Percentiles rank a stretch among this genome's conserved stretches.
Evolutionary conservation across 1,139 yeast species (phyloP).

Genomic region (Geotrichum restrictum): DNA sequence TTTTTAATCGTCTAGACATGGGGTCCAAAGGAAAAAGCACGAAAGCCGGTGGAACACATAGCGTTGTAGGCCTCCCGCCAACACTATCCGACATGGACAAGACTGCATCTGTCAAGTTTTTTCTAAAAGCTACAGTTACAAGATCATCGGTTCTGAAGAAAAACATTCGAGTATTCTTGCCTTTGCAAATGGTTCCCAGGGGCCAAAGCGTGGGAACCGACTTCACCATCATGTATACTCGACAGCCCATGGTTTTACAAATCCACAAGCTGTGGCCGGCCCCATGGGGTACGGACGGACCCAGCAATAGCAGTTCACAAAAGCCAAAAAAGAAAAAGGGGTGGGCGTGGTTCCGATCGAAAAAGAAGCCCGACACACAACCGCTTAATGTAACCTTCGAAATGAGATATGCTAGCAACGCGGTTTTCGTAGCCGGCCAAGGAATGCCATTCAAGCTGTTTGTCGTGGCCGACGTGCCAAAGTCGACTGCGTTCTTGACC

Average conservation of each 20-base stretch:
- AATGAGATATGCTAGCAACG: conserved; percentile 29
- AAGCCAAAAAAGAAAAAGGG: not conserved
- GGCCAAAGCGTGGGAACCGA: not conserved
- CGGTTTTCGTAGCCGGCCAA: conserved; percentile 27
- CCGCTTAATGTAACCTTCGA: conserved; percentile 28
- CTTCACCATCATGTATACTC: conserved; percentile 41
- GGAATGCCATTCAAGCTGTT: conserved; percentile 29
- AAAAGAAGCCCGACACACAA: not conserved
- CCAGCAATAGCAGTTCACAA: too few species aligned
- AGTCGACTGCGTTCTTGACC: conserved; percentile 14
- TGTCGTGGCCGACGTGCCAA: conserved; percentile 26
- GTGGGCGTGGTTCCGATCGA: conserved; percentile 10
- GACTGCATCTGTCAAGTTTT: conserved; percentile 48
- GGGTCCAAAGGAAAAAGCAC: conserved; percentile 32
- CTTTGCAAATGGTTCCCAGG: conserved; percentile 37
- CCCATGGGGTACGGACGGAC: conserved; percentile 22
- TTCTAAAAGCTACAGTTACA: conserved; percentile 54
- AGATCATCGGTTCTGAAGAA: conserved; percentile 48
- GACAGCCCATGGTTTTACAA: conserved; percentile 41
- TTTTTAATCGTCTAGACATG: conserved; percentile 42
- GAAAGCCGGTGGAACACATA: conserved; percentile 39
- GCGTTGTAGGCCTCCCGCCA: conserved; percentile 52
- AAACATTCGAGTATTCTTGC: conserved; percentile 47
- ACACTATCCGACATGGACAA: conserved; percentile 49
- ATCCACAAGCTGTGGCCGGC: conserved; percentile 30